Evolutionary conservation across 1,139 yeast species (phyloP).

Genomic region (Meyerozyma athensensis): DNA sequence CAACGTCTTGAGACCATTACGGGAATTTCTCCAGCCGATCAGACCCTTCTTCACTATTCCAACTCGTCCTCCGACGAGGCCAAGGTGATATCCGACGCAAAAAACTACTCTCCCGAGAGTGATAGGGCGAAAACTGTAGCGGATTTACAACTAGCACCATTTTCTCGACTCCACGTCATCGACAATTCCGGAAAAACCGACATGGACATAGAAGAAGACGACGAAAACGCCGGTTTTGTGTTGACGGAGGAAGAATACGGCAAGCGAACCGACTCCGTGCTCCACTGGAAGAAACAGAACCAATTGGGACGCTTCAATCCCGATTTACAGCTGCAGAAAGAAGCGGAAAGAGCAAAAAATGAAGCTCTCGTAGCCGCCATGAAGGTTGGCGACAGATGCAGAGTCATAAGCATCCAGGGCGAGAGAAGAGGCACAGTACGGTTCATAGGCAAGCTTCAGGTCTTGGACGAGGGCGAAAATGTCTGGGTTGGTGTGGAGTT

Average conservation of each 20-base stretch:
- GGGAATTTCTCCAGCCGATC: constrained; percentile 66
- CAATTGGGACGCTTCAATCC: constrained; percentile 73
- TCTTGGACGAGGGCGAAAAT: constrained; percentile 42
- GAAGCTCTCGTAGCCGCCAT: constrained; percentile 19
- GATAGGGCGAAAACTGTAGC: constrained; percentile 14
- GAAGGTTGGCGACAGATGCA: constrained; percentile 35
- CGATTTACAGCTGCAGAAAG: constrained; percentile 17
- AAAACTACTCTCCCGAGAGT: constrained; percentile 14
- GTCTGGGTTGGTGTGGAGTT: constrained; percentile 48
- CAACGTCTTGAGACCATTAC: constrained; percentile 64
- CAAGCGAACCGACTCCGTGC: constrained; percentile 55
- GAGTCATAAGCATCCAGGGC: constrained; percentile 40
- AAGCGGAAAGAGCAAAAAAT: constrained; percentile 20
- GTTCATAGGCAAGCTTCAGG: constrained; percentile 64
- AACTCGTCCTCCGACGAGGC: constrained; percentile 35
- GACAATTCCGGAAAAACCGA: constrained; percentile 52
- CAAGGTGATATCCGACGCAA: constrained; percentile 17
- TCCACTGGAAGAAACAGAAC: constrained; percentile 68
- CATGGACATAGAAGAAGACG: constrained; percentile 31
- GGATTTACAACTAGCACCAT: constrained; percentile 26
- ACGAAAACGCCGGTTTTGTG: constrained; percentile 41
- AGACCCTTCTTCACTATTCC: constrained; percentile 48
- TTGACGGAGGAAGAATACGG: constrained; percentile 68
- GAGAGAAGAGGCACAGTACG: constrained; percentile 65
- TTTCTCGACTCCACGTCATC: constrained; percentile 47